A percentile compares a stretch with the other conserved stretches of the same genome.
Conservation (phyloP, 768 basidiomycete species). For the Collybiopsis luxurians region DNA sequence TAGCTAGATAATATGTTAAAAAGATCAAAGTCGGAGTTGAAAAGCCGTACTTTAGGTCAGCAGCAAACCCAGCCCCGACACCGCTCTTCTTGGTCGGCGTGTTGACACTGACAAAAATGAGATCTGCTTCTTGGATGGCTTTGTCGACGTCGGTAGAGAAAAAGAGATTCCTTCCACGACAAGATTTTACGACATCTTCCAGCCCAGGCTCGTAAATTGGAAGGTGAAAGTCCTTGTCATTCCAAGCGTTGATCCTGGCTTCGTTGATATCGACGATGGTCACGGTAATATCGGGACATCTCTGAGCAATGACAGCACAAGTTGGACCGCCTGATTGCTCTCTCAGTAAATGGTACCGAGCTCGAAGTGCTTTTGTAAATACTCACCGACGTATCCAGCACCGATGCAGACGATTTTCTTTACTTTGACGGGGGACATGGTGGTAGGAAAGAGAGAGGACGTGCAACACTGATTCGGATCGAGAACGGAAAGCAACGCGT, state of each 20-base stretch:
- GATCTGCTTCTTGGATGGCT: constrained; percentile 90
- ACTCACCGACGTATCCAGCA: constrained; percentile 90
- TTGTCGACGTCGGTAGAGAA: constrained; percentile 95
- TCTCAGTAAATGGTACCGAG: constrained; percentile 15
- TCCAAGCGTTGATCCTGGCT: constrained; percentile 95
- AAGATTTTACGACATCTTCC: constrained; percentile 81
- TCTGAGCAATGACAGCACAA: constrained; percentile 91
- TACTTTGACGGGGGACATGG: constrained; percentile 3
- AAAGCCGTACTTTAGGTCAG: constrained; percentile 97
- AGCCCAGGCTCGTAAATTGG: constrained; percentile 99
- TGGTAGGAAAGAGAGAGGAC: not conserved
- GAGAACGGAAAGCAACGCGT: too few relatives aligned
- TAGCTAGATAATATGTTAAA: constrained; percentile 57
- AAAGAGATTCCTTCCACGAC: constrained; percentile 93
- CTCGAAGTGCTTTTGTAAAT: constrained; percentile 2
- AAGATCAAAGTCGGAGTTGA: too few relatives aligned
- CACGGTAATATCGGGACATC: constrained; percentile 89
- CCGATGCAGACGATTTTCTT: constrained; percentile 37
- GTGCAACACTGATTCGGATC: too few relatives aligned
- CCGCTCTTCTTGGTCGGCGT: constrained; percentile 99
- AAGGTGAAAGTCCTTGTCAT: constrained; percentile 75
- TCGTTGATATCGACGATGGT: constrained; percentile 99
- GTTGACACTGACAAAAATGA: constrained; percentile 98
- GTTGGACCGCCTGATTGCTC: constrained; percentile 78
- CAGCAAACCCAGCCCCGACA: constrained; percentile 96